Percentiles rank a stretch among this genome's conserved stretches.
phyloP scores from a whole-genome alignment of 2,329 filamentous ascomycete genomes.

The Colletotrichum kahawae region DNA sequence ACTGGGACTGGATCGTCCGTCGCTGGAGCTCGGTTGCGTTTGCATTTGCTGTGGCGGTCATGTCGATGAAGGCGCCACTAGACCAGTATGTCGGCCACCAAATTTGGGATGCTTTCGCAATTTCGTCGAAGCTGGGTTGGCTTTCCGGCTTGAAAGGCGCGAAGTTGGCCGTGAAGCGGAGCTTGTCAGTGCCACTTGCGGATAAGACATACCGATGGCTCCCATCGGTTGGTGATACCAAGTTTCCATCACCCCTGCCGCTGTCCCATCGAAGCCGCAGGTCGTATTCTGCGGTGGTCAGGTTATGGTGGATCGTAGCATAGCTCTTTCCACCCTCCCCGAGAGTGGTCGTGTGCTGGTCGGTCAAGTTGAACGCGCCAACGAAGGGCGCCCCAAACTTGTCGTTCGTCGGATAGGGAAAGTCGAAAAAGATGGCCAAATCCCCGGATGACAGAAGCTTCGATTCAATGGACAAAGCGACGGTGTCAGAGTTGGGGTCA shows the following conservation, averaged over 20 bases:
- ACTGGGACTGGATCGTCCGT: slow-evolving; percentile 58
- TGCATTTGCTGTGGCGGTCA: slow-evolving; percentile 41
- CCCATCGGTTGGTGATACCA: slow-evolving; percentile 35
- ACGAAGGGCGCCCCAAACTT: slow-evolving; percentile 62
- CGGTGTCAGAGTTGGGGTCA: slow-evolving; percentile 49
- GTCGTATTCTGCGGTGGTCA: slow-evolving; percentile 48
- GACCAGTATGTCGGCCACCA: slow-evolving; percentile 58
- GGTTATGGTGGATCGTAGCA: slow-evolving; percentile 46
- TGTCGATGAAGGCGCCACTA: slow-evolving; percentile 56
- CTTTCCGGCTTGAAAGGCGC: slow-evolving; percentile 28
- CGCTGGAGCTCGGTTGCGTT: slow-evolving; percentile 55
- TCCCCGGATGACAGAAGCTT: slow-evolving; percentile 38
- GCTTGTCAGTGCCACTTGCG: slow-evolving; percentile 25
- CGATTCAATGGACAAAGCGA: slow-evolving; percentile 48
- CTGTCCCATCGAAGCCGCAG: slow-evolving; percentile 42
- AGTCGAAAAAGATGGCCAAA: slow-evolving; percentile 56
- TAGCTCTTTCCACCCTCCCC: slow-evolving; percentile 25
- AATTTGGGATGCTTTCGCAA: slow-evolving; percentile 34
- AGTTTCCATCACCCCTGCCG: slow-evolving; percentile 27
- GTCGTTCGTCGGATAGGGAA: slow-evolving; percentile 52
- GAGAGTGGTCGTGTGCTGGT: slow-evolving; percentile 46
- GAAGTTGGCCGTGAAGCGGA: slow-evolving; percentile 37
- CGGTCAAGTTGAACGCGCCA: slow-evolving; percentile 53
- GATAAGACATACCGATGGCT: slow-evolving; percentile 50
- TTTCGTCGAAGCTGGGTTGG: slow-evolving; percentile 27